Percentiles rank a stretch among this genome's conserved stretches.
Conservation (phyloP, 2,329 filamentous ascomycete genomes). For the Aspergillus felis region DNA sequence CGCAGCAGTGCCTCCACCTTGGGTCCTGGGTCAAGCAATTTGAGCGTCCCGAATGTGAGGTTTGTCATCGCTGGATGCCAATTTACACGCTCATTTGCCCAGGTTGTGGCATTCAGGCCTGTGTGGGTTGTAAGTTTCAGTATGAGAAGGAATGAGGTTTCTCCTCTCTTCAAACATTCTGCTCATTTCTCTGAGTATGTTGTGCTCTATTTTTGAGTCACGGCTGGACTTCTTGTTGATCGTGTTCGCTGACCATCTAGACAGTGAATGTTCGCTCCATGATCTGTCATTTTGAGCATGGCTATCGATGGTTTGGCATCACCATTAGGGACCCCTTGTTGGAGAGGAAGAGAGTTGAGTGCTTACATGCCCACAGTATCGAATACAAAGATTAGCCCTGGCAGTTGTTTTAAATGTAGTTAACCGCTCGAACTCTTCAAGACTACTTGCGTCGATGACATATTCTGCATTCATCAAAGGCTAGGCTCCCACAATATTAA, state of each 20-base stretch:
- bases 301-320: background rate
- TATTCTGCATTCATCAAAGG: background rate
- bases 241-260: background rate
- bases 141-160: background rate
- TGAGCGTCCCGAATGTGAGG: constrained; percentile 17
- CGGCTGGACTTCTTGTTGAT: background rate
- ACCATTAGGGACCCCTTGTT: background rate
- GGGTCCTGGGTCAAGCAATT: constrained; percentile 26
- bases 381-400: background rate
- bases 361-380: background rate
- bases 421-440: background rate
- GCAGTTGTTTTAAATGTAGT: background rate
- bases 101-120: constrained; percentile 24
- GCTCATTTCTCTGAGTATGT: background rate
- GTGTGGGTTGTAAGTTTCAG: constrained; percentile 29
- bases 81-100: constrained; percentile 27
- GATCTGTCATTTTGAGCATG: background rate
- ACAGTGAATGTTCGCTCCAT: background rate
- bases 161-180: background rate
- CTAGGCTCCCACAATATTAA: background rate
- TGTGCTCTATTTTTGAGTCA: background rate
- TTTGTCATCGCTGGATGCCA: constrained; percentile 26
- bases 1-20: constrained; percentile 20
- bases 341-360: background rate
- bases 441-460: background rate